phyloP scores from a whole-genome alignment of 306 rosid genomes.

The Quercus dentata region DNA sequence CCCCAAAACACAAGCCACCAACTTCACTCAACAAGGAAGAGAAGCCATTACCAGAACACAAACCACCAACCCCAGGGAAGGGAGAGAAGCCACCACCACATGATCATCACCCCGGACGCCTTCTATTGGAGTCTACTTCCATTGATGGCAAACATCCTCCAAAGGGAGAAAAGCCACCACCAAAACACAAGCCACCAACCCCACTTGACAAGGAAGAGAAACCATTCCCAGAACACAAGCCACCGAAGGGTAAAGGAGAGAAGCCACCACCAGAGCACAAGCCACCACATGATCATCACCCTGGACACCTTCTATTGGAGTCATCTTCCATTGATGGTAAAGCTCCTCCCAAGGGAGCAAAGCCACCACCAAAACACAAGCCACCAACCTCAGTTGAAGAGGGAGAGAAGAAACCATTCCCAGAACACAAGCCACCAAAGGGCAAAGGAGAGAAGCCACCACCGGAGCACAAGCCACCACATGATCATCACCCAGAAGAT shows the following conservation, averaged over 20 bases:
- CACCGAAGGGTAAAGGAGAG: not conserved
- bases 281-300: not conserved
- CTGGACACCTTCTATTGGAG: not conserved
- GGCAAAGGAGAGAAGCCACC: conserved; percentile 6
- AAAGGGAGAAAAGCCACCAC: not conserved
- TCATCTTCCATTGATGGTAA: no score
- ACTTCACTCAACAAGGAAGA: not conserved
- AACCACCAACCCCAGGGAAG: not conserved
- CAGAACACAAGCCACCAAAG: not conserved
- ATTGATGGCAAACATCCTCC: no score
- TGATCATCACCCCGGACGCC: no score
- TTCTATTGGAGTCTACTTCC: no score
- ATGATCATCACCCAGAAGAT: not conserved
- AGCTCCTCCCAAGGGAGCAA: not conserved
- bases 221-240: not conserved
- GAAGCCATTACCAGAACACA: not conserved
- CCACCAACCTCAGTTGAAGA: not conserved
- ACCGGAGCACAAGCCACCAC: not conserved
- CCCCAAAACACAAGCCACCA: conserved; percentile 3
- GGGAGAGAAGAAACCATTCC: no score
- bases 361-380: conserved; percentile 4
- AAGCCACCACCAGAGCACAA: conserved; percentile 8
- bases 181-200: not conserved
- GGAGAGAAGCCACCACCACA: not conserved
- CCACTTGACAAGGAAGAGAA: not conserved